Evolutionary conservation across 305 asterid species (phyloP).

Genomic region (Caryopteris hybrid): DNA sequence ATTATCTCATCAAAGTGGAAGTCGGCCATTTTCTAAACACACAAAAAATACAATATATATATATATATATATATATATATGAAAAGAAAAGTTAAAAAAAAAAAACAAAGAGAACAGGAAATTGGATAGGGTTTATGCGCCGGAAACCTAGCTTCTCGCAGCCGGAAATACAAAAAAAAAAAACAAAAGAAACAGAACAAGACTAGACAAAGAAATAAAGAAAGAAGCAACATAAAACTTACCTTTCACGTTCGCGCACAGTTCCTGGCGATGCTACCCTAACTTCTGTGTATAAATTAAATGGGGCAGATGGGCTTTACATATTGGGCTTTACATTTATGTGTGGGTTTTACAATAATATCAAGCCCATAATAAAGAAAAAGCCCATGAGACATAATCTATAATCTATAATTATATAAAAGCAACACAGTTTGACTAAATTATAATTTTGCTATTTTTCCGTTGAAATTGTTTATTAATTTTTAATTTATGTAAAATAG

Average conservation of each 20-base stretch:
- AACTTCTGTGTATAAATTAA: neutral
- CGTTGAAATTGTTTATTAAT: no score
- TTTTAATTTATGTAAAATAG: no score
- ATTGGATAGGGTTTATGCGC: neutral
- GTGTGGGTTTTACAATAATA: neutral
- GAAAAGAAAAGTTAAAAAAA: neutral
- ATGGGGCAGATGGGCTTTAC: neutral
- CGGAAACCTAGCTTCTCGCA: neutral
- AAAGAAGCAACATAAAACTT: neutral
- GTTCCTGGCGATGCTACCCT: neutral
- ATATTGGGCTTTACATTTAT: no score
- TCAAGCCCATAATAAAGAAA: no score
- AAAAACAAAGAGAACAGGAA: neutral
- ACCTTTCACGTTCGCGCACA: neutral
- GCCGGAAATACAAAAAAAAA: no score
- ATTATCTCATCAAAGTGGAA: constrained; percentile 41
- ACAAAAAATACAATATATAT: no score
- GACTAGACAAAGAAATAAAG: no score
- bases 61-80: no score
- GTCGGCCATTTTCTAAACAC: constrained; percentile 25
- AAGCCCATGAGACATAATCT: no score
- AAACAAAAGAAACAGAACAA: neutral
- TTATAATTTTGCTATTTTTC: no score
- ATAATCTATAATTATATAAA: no score
- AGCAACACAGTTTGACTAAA: no score